phyloP scores from a whole-genome alignment of 257 asterid genomes.

The Petunia axillaris region DNA sequence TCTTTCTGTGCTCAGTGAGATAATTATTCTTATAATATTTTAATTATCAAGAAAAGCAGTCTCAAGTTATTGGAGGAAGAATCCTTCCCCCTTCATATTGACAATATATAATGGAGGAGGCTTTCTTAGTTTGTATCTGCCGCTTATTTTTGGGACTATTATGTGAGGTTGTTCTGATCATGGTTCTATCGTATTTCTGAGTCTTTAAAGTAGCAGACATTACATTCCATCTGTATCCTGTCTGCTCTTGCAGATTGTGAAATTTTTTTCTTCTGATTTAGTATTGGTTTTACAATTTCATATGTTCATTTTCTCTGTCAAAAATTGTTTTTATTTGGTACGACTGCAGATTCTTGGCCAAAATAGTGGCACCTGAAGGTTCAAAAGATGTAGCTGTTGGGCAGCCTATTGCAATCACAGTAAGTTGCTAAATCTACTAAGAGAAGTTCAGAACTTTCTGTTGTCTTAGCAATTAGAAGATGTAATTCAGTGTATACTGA shows the following conservation, averaged over 20 bases:
- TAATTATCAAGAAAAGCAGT: background rate
- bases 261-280: background rate
- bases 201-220: constrained; percentile 10
- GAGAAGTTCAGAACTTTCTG: constrained; percentile 12
- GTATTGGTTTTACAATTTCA: background rate
- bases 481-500: constrained; percentile 11
- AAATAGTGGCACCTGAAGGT: constrained; percentile 91
- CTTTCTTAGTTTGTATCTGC: background rate
- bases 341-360: constrained; percentile 78
- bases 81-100: background rate
- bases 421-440: constrained; percentile 42
- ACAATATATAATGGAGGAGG: background rate
- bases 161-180: background rate
- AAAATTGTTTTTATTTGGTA: background rate
- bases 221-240: constrained; percentile 11
- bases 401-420: constrained; percentile 90
- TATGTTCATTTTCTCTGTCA: constrained; percentile 2
- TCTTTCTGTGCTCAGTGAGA: background rate
- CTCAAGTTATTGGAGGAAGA: background rate
- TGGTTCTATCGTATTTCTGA: background rate
- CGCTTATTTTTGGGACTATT: background rate
- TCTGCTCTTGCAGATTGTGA: constrained; percentile 4
- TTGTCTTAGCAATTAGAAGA: background rate
- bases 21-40: no score
- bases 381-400: constrained; percentile 95